These are phyloP conservation scores for Ophiocordyceps australis DNA, from an alignment of 2,329 filamentous ascomycete genomes.

Conservation along the genomic window DNA sequence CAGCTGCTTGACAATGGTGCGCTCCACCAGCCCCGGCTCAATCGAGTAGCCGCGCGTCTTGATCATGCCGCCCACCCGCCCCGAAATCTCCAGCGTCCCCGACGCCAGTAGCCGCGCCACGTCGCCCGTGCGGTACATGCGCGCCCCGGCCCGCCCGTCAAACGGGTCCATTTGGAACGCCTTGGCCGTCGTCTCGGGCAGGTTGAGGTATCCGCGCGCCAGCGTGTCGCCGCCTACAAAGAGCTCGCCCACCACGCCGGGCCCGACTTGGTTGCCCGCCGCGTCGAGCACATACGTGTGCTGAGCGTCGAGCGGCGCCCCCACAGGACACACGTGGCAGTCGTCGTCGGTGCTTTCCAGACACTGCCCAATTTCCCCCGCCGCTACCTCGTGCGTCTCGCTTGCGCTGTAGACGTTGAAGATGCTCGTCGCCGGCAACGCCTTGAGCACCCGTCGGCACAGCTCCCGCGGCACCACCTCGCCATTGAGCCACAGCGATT, in stretches of 20 bases:
- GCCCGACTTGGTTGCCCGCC: conserved; percentile 41
- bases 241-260: conserved; percentile 51
- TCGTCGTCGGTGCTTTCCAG: conserved; percentile 23
- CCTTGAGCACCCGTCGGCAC: conserved; percentile 46
- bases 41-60: conserved; percentile 66
- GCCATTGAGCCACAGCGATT: conserved; percentile 63
- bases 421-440: conserved; percentile 49
- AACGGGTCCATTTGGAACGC: conserved; percentile 54
- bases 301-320: conserved; percentile 46
- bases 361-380: conserved; percentile 55
- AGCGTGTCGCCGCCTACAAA: conserved; percentile 58
- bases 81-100: conserved; percentile 57
- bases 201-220: conserved; percentile 61
- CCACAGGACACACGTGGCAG: conserved; percentile 55
- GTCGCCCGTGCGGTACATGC: conserved; percentile 63
- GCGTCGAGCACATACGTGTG: conserved; percentile 60
- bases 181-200: conserved; percentile 59
- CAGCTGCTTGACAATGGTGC: conserved; percentile 48
- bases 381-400: conserved; percentile 67
- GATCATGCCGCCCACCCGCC: conserved; percentile 63
- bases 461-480: conserved; percentile 70
- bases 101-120: conserved; percentile 47
- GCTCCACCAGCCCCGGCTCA: conserved; percentile 60
- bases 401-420: conserved; percentile 72
- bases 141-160: conserved; percentile 34